A percentile compares a stretch with the other conserved stretches of the same genome.
phyloP scores from a whole-genome alignment of 2,329 filamentous ascomycete species.

The Alternaria atra region DNA sequence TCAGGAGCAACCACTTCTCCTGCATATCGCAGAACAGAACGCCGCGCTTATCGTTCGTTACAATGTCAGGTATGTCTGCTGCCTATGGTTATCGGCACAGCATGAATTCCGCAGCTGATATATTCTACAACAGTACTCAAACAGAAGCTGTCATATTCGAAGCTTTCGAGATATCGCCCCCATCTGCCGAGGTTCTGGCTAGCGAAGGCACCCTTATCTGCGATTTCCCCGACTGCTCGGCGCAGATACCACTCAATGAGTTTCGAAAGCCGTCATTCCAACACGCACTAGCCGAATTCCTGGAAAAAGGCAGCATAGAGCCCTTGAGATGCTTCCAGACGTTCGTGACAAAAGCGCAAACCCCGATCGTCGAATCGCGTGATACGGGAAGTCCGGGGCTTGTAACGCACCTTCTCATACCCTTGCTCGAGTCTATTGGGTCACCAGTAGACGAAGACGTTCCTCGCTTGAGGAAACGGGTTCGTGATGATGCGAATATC shows the following conservation, averaged over 20 bases:
- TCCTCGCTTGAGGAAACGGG: conserved; percentile 61
- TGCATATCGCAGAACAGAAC: conserved; percentile 57
- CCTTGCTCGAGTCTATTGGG: conserved; percentile 65
- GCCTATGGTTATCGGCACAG: too few relatives aligned
- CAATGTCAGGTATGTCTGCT: too few relatives aligned
- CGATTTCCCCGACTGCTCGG: conserved; percentile 65
- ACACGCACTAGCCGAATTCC: conserved; percentile 58
- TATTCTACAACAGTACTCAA: too few relatives aligned
- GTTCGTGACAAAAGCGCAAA: conserved; percentile 59
- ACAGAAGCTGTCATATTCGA: too few relatives aligned
- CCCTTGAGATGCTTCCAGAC: conserved; percentile 62
- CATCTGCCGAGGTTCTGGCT: conserved; percentile 61
- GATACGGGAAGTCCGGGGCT: conserved; percentile 65
- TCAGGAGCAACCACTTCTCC: conserved; percentile 32
- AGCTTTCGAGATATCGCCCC: conserved; percentile 66
- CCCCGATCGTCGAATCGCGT: conserved; percentile 60
- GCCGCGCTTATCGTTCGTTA: conserved; percentile 54
- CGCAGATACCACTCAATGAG: conserved; percentile 53
- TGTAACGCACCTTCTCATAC: conserved; percentile 67
- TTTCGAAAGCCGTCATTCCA: conserved; percentile 58
- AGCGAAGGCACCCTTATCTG: conserved; percentile 62
- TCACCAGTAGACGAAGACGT: conserved; percentile 42
- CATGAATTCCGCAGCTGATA: too few relatives aligned
- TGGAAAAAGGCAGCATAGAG: conserved; percentile 65
- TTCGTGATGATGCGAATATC: conserved; percentile 68